Percentiles rank a stretch among this genome's conserved stretches.
Conservation (phyloP, 2,329 filamentous ascomycete species). For the Aspergillus sergii region DNA sequence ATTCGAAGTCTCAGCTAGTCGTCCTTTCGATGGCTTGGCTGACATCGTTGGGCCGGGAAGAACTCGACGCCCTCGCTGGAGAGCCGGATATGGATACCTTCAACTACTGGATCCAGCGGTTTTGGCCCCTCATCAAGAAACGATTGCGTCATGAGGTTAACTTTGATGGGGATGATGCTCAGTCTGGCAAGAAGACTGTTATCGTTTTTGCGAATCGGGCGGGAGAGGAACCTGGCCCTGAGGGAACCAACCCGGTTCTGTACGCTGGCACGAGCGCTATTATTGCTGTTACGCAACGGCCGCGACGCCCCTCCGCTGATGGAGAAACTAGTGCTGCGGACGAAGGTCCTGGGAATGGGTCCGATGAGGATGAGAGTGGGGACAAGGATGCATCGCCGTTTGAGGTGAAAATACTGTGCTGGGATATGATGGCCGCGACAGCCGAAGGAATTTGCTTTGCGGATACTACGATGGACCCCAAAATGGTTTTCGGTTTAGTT, state of each 20-base stretch:
- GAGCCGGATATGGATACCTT: conserved; percentile 62
- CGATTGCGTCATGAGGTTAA: conserved; percentile 31
- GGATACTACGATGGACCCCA: conserved; percentile 46
- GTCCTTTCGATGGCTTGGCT: conserved; percentile 68
- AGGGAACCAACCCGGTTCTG: conserved; percentile 42
- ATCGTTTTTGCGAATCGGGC: conserved; percentile 51
- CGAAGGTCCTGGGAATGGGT: conserved; percentile 15
- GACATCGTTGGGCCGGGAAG: conserved; percentile 52
- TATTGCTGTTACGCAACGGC: conserved; percentile 40
- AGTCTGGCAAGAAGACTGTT: conserved; percentile 39
- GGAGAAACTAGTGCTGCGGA: conserved; percentile 6
- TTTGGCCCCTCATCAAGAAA: conserved; percentile 53
- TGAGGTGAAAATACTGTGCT: conserved; percentile 46
- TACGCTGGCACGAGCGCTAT: conserved; percentile 54
- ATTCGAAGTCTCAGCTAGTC: conserved; percentile 53
- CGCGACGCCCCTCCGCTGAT: conserved; percentile 19
- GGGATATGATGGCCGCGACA: conserved; percentile 49
- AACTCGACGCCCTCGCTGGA: conserved; percentile 46
- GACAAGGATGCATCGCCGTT: conserved; percentile 23
- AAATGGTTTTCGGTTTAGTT: conserved; percentile 41
- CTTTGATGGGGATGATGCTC: conserved; percentile 26
- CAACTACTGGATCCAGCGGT: conserved; percentile 64
- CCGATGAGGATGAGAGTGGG: conserved; percentile 16
- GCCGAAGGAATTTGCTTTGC: conserved; percentile 51
- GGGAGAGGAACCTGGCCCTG: conserved; percentile 44